Evolutionary conservation across 1,284 basidiomycete species (phyloP), one percentile per base, ranked within the genome.

Genomic region (Golubevia sp.): DNA sequence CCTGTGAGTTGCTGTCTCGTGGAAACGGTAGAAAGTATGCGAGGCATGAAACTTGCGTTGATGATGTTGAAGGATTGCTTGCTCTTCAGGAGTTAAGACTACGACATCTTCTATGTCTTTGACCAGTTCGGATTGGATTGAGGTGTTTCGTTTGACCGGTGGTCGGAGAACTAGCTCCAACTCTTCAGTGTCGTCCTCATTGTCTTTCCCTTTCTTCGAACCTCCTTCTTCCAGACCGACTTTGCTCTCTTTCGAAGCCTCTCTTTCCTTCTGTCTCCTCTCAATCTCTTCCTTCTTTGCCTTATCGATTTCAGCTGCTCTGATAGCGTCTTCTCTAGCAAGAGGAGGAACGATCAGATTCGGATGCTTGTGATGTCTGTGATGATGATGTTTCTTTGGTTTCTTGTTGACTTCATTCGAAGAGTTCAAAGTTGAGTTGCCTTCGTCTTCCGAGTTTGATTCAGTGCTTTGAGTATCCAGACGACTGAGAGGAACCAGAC

Each of bases 21-120:
- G 69, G 49, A 73, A 80, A 1, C 79, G 69, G 58, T 82, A 82
- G 60, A 77, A 82, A 0, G 76, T 79, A 59, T 81, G 78, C n/a
- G 73, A 76, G n/a, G 68, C 64, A 61, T 81, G 78, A 67, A 81
- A 79, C 26, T 72, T 69, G 59, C 77, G 66, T 58, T 81, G 78
- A 53, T 81, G 77, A 38, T 81, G 77, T 62, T 77, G 70, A 1
- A 81, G 68, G 27, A 64, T 74, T 5, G 69, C 73, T 60, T 81
- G 78, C 55, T 81, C 76, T 30, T 69, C 73, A 8, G 77, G 75
- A 1, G 71, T 78, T 2, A 81, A 66, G 0, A 81, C 77, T 5
- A 77, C 76, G 1, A 78, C 68, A 48, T 81, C 78, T 50, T 72
- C 64, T 0, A 58, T 59, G 25, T 76, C 72, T 50, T 77, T 75